A percentile compares a stretch with the other conserved stretches of the same genome.
These are phyloP conservation scores for Penicillium corylophilum DNA, from an alignment of 2,329 filamentous ascomycete genomes.

Conservation along the genomic window DNA sequence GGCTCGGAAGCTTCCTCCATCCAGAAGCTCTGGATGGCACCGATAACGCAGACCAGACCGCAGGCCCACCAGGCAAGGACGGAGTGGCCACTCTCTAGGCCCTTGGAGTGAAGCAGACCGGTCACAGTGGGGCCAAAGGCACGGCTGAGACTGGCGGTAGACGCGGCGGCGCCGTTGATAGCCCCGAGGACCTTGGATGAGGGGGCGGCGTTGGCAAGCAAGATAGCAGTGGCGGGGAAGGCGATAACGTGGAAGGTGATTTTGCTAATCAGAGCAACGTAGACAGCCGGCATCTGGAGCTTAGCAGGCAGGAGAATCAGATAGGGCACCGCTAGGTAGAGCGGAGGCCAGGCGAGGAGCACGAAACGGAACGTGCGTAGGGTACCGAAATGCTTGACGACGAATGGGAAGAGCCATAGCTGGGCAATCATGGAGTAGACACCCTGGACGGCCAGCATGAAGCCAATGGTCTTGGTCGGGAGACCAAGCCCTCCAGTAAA, in stretches of 20 bases:
- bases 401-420: constrained; percentile 75
- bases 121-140: constrained; percentile 87
- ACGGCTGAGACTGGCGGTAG: constrained; percentile 82
- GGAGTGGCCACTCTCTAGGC: constrained; percentile 76
- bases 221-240: constrained; percentile 85
- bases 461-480: constrained; percentile 77
- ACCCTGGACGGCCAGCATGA: constrained; percentile 86
- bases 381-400: constrained; percentile 73
- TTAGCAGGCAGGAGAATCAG: constrained; percentile 75
- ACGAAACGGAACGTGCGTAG: constrained; percentile 79
- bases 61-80: constrained; percentile 93
- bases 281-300: constrained; percentile 72
- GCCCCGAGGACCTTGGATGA: constrained; percentile 82
- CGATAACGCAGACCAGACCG: constrained; percentile 70
- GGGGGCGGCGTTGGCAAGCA: constrained; percentile 84
- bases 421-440: constrained; percentile 86
- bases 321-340: constrained; percentile 88
- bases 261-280: constrained; percentile 79
- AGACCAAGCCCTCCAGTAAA: constrained; percentile 86
- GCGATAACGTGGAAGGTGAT: constrained; percentile 89
- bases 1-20: constrained; percentile 63
- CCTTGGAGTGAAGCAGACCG: constrained; percentile 78
- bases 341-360: constrained; percentile 76
- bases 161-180: constrained; percentile 89
- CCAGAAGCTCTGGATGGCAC: constrained; percentile 71